Percentiles rank a stretch among this genome's conserved stretches.
phyloP scores from a whole-genome alignment of 2,329 filamentous ascomycete species.

The Aspergillus carbonarius region DNA sequence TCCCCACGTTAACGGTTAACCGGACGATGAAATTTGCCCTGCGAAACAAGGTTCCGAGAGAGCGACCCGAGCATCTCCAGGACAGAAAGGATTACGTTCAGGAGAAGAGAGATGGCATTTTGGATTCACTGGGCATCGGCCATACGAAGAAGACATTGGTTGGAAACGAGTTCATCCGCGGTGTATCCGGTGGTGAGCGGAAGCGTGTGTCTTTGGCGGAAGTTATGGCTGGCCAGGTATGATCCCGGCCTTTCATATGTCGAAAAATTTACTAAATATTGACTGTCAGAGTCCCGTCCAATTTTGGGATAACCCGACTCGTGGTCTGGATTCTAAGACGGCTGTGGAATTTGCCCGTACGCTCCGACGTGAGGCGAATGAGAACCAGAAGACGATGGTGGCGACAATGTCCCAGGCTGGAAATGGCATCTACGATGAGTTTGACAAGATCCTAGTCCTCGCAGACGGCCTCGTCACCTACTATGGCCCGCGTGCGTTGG shows the following conservation, averaged over 20 bases:
- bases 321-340: constrained; percentile 64
- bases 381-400: constrained; percentile 58
- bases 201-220: constrained; percentile 69
- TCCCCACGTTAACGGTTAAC: constrained; percentile 71
- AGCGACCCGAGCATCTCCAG: constrained; percentile 25
- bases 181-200: constrained; percentile 66
- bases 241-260: constrained; percentile 16
- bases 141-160: constrained; percentile 65
- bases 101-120: constrained; percentile 34
- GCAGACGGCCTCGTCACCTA: constrained; percentile 64
- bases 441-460: constrained; percentile 68
- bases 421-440: constrained; percentile 66
- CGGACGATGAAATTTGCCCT: constrained; percentile 72
- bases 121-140: constrained; percentile 29
- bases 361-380: constrained; percentile 60
- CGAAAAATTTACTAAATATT: neutral
- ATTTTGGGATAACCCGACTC: constrained; percentile 66
- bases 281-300: constrained; percentile 49
- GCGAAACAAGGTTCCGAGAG: constrained; percentile 44
- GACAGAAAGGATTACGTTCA: constrained; percentile 32
- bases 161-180: constrained; percentile 64
- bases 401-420: constrained; percentile 68
- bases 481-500: constrained; percentile 59
- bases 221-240: constrained; percentile 50
- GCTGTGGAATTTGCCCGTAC: constrained; percentile 60